Evolutionary conservation across 169 alveolate genomes (phyloP).

Genomic region (Cryptosporidium viatorum): DNA sequence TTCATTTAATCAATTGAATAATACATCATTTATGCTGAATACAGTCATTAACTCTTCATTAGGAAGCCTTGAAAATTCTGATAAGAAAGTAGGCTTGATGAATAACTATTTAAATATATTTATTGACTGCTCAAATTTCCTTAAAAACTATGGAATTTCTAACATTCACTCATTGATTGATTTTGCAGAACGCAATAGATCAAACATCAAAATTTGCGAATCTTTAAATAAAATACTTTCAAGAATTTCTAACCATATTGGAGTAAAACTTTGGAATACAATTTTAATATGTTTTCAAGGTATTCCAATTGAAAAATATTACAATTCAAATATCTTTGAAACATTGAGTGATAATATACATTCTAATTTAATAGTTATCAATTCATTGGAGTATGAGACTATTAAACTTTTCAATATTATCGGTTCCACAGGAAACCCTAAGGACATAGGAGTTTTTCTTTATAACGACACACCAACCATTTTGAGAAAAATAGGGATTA

Average conservation of each 20-base stretch:
- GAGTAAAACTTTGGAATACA: slow-evolving; percentile 9
- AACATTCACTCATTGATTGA: slow-evolving; percentile 30
- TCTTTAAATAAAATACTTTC: neutral
- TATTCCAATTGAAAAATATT: slow-evolving; percentile 1
- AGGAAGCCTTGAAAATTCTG: neutral
- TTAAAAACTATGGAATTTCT: slow-evolving; percentile 23
- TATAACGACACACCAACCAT: neutral
- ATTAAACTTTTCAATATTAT: slow-evolving; percentile 14
- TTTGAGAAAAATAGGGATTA: neutral
- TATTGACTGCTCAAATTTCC: neutral
- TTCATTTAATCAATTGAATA: neutral
- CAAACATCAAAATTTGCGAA: neutral
- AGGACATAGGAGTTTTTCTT: slow-evolving; percentile 11
- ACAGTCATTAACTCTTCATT: slow-evolving; percentile 19
- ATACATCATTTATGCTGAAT: slow-evolving; percentile 1
- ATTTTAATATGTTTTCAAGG: neutral
- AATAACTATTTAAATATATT: neutral
- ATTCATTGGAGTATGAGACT: slow-evolving; percentile 42
- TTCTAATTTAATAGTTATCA: neutral
- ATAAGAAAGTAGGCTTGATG: neutral
- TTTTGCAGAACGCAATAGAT: neutral
- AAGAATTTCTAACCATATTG: neutral
- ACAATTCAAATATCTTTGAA: neutral
- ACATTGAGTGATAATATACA: neutral
- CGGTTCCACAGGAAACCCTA: slow-evolving; percentile 60